Base-by-base conservation (phyloP, 352 stramenopile species). In the Pythium aristosporum region DNA sequence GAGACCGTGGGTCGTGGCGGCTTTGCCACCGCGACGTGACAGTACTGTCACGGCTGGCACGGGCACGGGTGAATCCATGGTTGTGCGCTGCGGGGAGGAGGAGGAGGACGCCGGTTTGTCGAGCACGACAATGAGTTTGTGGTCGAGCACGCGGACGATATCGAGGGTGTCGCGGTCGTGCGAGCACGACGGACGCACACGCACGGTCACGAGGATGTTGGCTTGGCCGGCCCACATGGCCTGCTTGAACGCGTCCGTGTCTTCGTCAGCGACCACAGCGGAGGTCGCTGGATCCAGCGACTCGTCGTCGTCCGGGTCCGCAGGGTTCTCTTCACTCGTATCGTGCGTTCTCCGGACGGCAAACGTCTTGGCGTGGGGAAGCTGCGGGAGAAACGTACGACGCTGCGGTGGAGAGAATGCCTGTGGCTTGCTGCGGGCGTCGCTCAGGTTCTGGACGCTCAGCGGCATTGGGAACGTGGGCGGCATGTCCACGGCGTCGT, bases 131-230 rank as follows among this genome's bases (percentile, higher is more conserved):
- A 98, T 80, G 20, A 97, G 75, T 50, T 90, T 93, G 58, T 84
- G 67, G 28, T 92, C 89, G n/a, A 92, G 53, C 25, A 93, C 85
- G 62, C 92, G 80, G 39, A 97, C 89, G 58, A 96, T 92, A 53
- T 89, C 73, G 8, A 77, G 71, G 18, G 76, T 75, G 57, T 90
- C 74, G 25, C 77, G 73, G 32, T 96, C 89, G 47, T 96, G 83
- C 10, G 75, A 79, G 30, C 91, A 69, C 25, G 91, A 74, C 5
- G 91, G 91, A 20, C 91, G 85, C 42, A 97, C 75, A 3, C 91
- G 85, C 42, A 98, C 91, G 0, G 86, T 84, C 43, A 98, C 90
- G 6, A 97, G 71, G 51, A 97, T 92, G 58, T 96, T 97, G 39
- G 83, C 80, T 50, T 96, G 84, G 0, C 87, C 89, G 8, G 79